A percentile compares a stretch with the other conserved stretches of the same genome.
Evolutionary conservation across 345 rosid genomes (phyloP).

Genomic region (Nasturtium officinale): DNA sequence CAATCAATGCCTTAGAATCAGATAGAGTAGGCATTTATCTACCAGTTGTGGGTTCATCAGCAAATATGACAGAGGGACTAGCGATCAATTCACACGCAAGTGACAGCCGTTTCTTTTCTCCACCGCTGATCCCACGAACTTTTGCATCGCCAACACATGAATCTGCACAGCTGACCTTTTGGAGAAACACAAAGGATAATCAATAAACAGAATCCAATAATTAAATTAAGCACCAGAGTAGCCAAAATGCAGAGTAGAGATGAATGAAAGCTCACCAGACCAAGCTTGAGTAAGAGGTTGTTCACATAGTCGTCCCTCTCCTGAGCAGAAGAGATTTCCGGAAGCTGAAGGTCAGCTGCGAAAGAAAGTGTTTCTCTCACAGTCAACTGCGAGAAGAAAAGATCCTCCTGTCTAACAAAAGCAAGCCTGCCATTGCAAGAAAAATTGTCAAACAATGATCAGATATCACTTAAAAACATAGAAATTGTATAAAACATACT

Average conservation of each 20-base stretch:
- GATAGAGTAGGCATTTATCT: slow-evolving; percentile 40
- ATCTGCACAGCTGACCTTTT: slow-evolving; percentile 90
- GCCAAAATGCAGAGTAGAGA: not conserved
- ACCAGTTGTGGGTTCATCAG: slow-evolving; percentile 99
- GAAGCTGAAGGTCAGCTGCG: slow-evolving; percentile 95
- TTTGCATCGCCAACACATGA: slow-evolving; percentile 92
- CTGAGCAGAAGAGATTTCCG: slow-evolving; percentile 59
- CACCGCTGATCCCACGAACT: slow-evolving; percentile 97
- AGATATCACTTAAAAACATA: slow-evolving; percentile 19
- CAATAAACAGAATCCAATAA: slow-evolving; percentile 23
- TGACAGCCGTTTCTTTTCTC: slow-evolving; percentile 90
- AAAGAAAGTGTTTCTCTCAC: slow-evolving; percentile 91
- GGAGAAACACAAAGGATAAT: slow-evolving; percentile 40
- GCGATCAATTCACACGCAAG: slow-evolving; percentile 96
- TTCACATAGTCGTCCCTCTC: slow-evolving; percentile 86
- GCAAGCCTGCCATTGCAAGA: slow-evolving; percentile 65
- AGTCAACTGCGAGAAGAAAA: slow-evolving; percentile 94
- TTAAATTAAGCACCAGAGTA: not conserved
- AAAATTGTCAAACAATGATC: slow-evolving; percentile 25
- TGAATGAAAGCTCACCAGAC: slow-evolving; percentile 63
- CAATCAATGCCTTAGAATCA: not conserved
- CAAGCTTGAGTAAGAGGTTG: slow-evolving; percentile 71
- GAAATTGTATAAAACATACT: slow-evolving; percentile 48
- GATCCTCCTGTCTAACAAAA: slow-evolving; percentile 92
- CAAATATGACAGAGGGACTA: slow-evolving; percentile 95